Conservation (phyloP, 1,284 basidiomycete genomes). For the Rhodotorula sp. region DNA sequence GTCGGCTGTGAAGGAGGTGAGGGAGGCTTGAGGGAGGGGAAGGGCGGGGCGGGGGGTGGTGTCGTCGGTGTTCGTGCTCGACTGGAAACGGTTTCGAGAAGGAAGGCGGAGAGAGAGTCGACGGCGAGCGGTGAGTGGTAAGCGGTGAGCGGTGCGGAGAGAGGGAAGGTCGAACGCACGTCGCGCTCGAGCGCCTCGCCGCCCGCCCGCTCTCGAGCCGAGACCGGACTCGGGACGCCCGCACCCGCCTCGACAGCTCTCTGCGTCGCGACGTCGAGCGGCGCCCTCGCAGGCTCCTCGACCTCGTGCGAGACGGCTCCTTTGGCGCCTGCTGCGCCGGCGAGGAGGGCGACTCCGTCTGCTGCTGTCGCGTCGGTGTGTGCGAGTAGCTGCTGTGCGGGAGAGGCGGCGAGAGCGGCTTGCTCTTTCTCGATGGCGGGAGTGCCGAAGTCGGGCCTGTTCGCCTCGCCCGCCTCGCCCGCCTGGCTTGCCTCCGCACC, state of each 20-base stretch:
- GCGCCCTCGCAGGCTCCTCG: conserved; percentile 16
- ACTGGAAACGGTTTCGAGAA: background rate
- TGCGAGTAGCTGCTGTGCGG: conserved; percentile 25
- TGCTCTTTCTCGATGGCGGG: conserved; percentile 27
- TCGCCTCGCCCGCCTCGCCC: background rate
- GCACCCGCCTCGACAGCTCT: background rate
- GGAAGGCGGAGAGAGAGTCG: background rate
- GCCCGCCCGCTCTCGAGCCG: background rate
- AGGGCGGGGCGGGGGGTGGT: background rate
- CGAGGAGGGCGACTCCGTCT: conserved; percentile 19
- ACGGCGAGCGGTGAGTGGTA: too few species aligned
- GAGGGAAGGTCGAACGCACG: too few species aligned
- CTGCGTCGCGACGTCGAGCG: background rate
- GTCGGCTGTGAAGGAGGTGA: conserved; percentile 17
- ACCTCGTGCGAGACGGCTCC: conserved; percentile 15
- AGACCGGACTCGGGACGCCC: background rate
- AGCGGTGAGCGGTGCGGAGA: too few species aligned
- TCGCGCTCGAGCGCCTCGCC: conserved; percentile 12
- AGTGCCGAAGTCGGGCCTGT: conserved; percentile 16
- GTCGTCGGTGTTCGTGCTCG: background rate
- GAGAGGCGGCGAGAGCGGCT: conserved; percentile 22
- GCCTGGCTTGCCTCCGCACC: background rate
- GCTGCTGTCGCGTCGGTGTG: conserved; percentile 2
- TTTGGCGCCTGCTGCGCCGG: conserved; percentile 22
- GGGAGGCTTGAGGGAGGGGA: conserved; percentile 3